These are phyloP conservation scores for Sesbania bispinosa DNA, from an alignment of 306 rosid genomes.

Conservation along the genomic window DNA sequence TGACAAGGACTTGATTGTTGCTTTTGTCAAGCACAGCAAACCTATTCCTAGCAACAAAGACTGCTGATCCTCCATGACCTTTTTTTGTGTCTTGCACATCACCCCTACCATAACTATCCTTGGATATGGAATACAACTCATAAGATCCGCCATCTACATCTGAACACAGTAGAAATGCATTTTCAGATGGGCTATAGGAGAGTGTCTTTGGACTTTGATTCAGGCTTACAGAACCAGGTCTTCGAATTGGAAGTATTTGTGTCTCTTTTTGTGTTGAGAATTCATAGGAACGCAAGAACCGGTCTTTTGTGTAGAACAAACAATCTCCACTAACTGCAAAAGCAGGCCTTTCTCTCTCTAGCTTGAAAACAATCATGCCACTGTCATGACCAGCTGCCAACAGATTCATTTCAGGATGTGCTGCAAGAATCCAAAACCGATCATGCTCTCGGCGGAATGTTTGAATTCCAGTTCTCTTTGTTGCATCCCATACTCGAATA, in stretches of 20 bases:
- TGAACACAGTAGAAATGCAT: conserved; percentile 89
- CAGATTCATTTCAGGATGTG: conserved; percentile 97
- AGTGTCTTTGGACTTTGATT: conserved; percentile 90
- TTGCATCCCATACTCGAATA: conserved; percentile 94
- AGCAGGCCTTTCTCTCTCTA: conserved; percentile 96
- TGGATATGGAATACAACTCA: conserved; percentile 71
- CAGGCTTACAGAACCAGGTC: conserved; percentile 72
- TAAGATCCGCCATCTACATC: conserved; percentile 90
- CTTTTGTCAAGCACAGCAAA: conserved; percentile 90
- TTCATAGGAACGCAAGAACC: conserved; percentile 77
- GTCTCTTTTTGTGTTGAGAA: conserved; percentile 74
- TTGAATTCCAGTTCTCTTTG: conserved; percentile 90
- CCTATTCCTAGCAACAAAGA: conserved; percentile 88
- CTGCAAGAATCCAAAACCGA: conserved; percentile 94
- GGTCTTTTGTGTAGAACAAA: conserved; percentile 72
- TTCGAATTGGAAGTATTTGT: conserved; percentile 83
- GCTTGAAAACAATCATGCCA: conserved; percentile 92
- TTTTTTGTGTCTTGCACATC: conserved; percentile 82
- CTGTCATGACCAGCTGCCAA: conserved; percentile 98
- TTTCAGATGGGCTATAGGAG: conserved; percentile 81
- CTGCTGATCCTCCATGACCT: conserved; percentile 86
- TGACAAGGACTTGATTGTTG: conserved; percentile 66
- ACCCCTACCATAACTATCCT: conserved; percentile 70
- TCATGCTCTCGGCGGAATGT: conserved; percentile 96
- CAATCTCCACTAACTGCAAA: conserved; percentile 81